These are phyloP conservation scores for Pythium chondricola DNA, from an alignment of 352 stramenopile species.

Conservation along the genomic window DNA sequence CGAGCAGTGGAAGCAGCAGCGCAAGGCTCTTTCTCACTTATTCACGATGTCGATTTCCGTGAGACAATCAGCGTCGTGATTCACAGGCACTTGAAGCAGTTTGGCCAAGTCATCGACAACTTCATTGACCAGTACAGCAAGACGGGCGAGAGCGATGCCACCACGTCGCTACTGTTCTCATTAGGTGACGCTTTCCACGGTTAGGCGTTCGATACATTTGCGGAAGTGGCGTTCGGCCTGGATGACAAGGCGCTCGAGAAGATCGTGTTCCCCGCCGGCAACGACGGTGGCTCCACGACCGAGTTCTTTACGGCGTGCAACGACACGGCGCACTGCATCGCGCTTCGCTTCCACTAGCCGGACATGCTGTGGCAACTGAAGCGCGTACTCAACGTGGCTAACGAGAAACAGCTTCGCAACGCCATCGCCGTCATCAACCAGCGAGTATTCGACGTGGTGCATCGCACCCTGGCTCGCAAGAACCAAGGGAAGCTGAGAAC, in stretches of 20 bases:
- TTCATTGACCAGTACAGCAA: too few species aligned
- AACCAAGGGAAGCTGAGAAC: neutral
- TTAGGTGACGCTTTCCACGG: slow-evolving; percentile 37
- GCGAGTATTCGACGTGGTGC: slow-evolving; percentile 20
- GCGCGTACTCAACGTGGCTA: slow-evolving; percentile 19
- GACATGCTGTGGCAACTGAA: slow-evolving; percentile 45
- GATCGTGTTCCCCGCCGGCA: neutral
- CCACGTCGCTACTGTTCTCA: slow-evolving; percentile 14
- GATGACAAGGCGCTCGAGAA: slow-evolving; percentile 31
- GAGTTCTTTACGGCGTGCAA: neutral
- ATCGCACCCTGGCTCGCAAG: slow-evolving; percentile 23
- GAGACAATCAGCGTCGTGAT: slow-evolving; percentile 42
- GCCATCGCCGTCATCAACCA: slow-evolving; percentile 22
- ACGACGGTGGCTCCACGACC: neutral
- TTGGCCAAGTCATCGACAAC: slow-evolving; percentile 24
- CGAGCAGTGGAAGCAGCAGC: slow-evolving; percentile 57
- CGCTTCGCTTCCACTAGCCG: slow-evolving; percentile 38
- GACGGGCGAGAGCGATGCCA: neutral
- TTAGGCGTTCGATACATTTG: slow-evolving; percentile 64
- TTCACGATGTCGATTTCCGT: slow-evolving; percentile 64
- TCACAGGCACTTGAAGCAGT: slow-evolving; percentile 22
- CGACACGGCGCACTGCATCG: neutral
- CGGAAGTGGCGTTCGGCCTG: slow-evolving; percentile 61
- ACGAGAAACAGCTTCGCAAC: slow-evolving; percentile 29
- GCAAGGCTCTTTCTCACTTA: slow-evolving; percentile 82